Base-by-base conservation (phyloP, 2,329 filamentous ascomycete genomes). In the Alternaria burnsii region DNA sequence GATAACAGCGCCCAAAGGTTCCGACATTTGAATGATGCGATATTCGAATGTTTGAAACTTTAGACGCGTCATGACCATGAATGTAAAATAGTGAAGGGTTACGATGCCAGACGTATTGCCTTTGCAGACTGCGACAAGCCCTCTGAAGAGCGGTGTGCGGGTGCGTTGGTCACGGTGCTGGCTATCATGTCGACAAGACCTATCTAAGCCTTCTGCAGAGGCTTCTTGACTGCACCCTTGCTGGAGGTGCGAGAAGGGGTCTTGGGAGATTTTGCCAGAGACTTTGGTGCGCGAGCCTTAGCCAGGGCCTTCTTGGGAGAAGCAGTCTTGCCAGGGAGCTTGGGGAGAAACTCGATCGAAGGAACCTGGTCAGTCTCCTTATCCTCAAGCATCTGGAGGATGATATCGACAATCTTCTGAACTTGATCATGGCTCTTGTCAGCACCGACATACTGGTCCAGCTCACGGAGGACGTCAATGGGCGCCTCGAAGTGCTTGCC, bases 401-500 rank as follows among this genome's bases (percentile, higher is more conserved):
- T 71, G n/a, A 71, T 42, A 4, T 68, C 59, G 51, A 76, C 65
- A 3, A 69, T 55, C 9, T 65, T 54, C 32, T 69, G 66, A 14
- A 68, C 75, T 7, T 73, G 64, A 0, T 56, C 41, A 32, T 66
- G 56, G 4, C 61, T 56, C 70, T 72, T 74, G 42, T 61, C 52
- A 5, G 55, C 43, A 18, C 72, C 75, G 1, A 76, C 55, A 30
- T 62, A 65, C 46, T 62, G 56, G 28, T 71, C 62, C 3, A 79
- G 63, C 53, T 76, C 70, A 16, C 68, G 71, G 1, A 79, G 71
- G 14, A 78, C 69, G 5, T 73, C 61, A 24, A 79, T 71, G 0
- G 77, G 76, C 4, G 76, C 73, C 24, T 77, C 70, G 50, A 74
- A 75, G 14, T 69, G 55, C 54, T 77, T 76, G 38, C 67, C 63